phyloP scores from a whole-genome alignment of 371 early-diverging fungal species.

The Gilbertella persicaria region DNA sequence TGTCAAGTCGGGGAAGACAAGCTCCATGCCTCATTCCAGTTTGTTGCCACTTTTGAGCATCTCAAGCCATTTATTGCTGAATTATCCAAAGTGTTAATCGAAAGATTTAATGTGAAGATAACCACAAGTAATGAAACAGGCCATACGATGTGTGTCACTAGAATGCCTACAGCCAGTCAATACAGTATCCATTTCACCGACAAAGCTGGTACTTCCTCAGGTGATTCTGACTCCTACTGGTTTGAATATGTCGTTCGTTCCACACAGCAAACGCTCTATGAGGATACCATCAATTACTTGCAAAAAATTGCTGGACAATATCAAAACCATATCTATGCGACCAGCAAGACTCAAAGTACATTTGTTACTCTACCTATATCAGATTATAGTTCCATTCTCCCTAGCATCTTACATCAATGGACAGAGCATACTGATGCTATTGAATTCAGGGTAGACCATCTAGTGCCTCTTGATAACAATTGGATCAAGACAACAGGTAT shows the following conservation, averaged over 20 bases:
- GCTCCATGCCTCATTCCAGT: background rate
- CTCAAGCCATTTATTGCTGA: background rate
- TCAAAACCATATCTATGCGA: background rate
- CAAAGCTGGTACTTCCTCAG: background rate
- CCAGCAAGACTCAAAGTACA: constrained; percentile 27
- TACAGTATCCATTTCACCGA: background rate
- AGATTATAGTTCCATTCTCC: constrained; percentile 25
- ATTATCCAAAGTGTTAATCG: background rate
- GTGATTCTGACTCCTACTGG: background rate
- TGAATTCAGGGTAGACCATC: constrained; percentile 90
- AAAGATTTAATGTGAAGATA: background rate
- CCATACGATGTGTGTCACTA: background rate
- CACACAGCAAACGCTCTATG: background rate
- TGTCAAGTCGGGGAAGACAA: constrained; percentile 25
- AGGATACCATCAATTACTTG: background rate
- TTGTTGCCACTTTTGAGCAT: background rate
- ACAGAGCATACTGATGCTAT: constrained; percentile 78
- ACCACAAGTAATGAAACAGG: background rate
- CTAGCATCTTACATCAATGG: constrained; percentile 46
- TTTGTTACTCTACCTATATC: constrained; percentile 57
- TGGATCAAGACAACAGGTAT: constrained; percentile 23
- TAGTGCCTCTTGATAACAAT: constrained; percentile 24
- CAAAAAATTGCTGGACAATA: background rate
- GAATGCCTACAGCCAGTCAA: background rate
- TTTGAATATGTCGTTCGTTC: background rate